Conservation (phyloP, 768 basidiomycete genomes). For the Rhodotorula sphaerocarpa region DNA sequence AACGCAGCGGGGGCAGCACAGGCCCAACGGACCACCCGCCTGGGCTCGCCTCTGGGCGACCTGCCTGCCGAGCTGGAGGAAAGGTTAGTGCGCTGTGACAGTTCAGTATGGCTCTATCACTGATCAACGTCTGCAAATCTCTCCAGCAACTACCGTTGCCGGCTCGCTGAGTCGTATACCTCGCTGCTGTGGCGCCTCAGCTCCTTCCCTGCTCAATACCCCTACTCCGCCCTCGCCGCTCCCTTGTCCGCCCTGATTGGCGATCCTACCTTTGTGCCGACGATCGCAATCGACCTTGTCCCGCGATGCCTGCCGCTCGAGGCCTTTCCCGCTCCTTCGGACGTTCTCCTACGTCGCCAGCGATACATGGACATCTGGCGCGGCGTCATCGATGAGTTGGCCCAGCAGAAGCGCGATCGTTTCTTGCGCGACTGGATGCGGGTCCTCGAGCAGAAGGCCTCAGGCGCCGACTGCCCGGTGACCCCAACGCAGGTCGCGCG, state of each 20-base stretch:
- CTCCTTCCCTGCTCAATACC: constrained; percentile 59
- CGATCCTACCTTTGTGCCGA: neutral
- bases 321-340: constrained; percentile 39
- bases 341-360: constrained; percentile 35
- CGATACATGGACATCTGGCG: constrained; percentile 46
- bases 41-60: constrained; percentile 27
- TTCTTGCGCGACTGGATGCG: constrained; percentile 57
- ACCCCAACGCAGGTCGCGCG: constrained; percentile 42
- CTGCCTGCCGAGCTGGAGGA: constrained; percentile 48
- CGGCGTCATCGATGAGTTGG: constrained; percentile 51
- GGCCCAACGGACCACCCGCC: neutral
- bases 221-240: constrained; percentile 56
- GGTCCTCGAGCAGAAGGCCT: constrained; percentile 51
- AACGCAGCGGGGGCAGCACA: constrained; percentile 49
- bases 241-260: neutral
- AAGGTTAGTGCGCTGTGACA: neutral
- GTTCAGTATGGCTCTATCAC: too few relatives aligned
- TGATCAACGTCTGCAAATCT: neutral
- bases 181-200: constrained; percentile 41
- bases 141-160: too few relatives aligned
- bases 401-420: constrained; percentile 51
- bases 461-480: constrained; percentile 17
- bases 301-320: constrained; percentile 51
- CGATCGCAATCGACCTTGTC: constrained; percentile 57
- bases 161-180: constrained; percentile 50